Evolutionary conservation across 192 early-diverging fungal genomes (phyloP), one percentile per base, ranked within the genome.

Genomic region (Rhizophagus sp.): DNA sequence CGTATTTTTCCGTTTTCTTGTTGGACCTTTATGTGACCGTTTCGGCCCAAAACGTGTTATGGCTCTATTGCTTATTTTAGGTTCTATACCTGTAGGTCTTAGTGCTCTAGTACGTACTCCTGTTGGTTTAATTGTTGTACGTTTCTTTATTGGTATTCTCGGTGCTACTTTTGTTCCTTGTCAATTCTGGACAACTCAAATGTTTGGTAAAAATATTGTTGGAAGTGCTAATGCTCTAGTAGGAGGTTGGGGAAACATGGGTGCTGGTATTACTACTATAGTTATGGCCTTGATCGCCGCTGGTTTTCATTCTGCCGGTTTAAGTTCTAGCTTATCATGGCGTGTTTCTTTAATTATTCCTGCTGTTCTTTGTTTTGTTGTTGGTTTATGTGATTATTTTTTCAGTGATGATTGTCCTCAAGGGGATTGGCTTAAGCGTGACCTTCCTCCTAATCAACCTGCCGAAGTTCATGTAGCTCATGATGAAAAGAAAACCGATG

Each of bases 161-260:
- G 91, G 91, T 44, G 88, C 90, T 9, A 72, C 91, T 6, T 93
- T 93, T 88, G 91, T 92, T 1, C 90, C 91, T 19, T 92, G 91
- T 77, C 91, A 92, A 87, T 88, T 90, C 81, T 93, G 92, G 92
- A 85, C 91, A 39, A 91, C 90, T 4, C 79, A 86, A 39, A 86
- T 92, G 84, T 93, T 93, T 81, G 62, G 81, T 49, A 49, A 75
- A 17, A 76, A 86, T 24, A 82, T 91, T 67, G 91, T 94, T 24
- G 92, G 92, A 22, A 88, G 88, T 36, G 92, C 92, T 41, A 93
- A 93, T 81, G 91, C 92, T 24, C 44, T 93, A 62, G 88, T 85
- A 10, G 92, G 90, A 61, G 92, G 92, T 11, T 92, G 92, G 86
- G 91, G 91, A 44, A 92, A 92, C 79, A 88, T 90, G 84, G 91